Percentiles rank a stretch among this genome's conserved stretches.
phyloP scores from a whole-genome alignment of 352 stramenopile species.

The Globisporangium okanoganense region DNA sequence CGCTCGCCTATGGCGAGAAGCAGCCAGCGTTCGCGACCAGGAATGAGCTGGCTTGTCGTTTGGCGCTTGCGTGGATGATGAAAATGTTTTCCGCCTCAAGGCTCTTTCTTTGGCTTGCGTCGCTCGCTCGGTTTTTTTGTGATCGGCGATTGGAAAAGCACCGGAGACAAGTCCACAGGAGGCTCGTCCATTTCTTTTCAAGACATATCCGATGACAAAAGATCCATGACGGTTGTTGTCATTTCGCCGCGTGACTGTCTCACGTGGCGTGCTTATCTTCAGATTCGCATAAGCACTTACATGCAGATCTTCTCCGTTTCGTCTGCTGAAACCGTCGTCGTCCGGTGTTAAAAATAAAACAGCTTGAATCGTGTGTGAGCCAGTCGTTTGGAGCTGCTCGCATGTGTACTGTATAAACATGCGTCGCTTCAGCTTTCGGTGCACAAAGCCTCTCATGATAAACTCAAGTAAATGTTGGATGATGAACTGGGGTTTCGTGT shows the following conservation, averaged over 20 bases:
- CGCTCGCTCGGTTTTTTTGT: too few species aligned
- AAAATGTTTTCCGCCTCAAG: too few species aligned
- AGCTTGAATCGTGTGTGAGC: background rate
- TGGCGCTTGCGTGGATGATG: too few species aligned
- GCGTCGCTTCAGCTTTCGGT: background rate
- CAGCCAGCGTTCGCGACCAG: too few species aligned
- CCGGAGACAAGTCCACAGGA: too few species aligned
- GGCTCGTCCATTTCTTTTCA: too few species aligned
- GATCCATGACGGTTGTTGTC: too few species aligned
- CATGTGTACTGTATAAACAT: background rate
- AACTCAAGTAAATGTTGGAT: background rate
- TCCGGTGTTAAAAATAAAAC: background rate
- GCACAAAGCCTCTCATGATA: background rate
- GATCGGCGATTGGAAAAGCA: too few species aligned
- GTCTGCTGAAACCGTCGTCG: background rate
- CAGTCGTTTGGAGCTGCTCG: conserved; percentile 2
- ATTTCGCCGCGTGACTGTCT: background rate
- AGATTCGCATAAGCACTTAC: background rate
- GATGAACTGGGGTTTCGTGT: background rate
- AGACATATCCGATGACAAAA: too few species aligned
- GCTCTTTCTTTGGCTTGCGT: too few species aligned
- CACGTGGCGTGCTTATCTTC: background rate
- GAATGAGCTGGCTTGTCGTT: too few species aligned
- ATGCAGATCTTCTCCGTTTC: background rate
- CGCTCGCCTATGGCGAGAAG: too few species aligned